Percentiles rank a stretch among this genome's conserved stretches.
Evolutionary conservation across 2,329 filamentous ascomycete species (phyloP).

Genomic region (Teratosphaeria zuluensis): DNA sequence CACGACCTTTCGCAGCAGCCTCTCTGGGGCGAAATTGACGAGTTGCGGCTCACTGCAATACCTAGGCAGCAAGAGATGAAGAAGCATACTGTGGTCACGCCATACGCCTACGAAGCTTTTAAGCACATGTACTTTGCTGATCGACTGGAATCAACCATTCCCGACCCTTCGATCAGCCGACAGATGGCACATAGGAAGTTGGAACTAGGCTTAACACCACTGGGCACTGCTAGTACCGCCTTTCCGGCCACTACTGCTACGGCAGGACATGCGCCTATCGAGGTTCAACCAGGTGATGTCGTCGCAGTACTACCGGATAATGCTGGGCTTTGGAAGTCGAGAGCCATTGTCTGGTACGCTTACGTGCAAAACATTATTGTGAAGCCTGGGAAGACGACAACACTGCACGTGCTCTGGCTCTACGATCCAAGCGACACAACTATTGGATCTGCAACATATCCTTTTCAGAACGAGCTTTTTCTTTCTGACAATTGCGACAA

Average conservation of each 20-base stretch:
- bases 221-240: not conserved
- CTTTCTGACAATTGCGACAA: conserved; percentile 56
- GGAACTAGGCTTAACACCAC: conserved; percentile 14
- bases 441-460: conserved; percentile 58
- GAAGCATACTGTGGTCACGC: conserved; percentile 55
- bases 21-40: conserved; percentile 30
- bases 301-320: conserved; percentile 39
- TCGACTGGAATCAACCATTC: conserved; percentile 33
- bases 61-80: conserved; percentile 14
- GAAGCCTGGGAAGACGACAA: too few relatives aligned
- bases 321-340: conserved; percentile 45
- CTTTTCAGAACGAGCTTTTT: conserved; percentile 64
- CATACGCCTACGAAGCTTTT: conserved; percentile 58
- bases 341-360: conserved; percentile 55
- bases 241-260: not conserved
- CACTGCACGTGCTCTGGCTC: too few relatives aligned
- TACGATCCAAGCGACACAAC: conserved; percentile 63
- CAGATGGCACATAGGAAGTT: conserved; percentile 10
- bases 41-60: conserved; percentile 22
- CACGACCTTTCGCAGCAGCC: conserved; percentile 17
- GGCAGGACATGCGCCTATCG: not conserved
- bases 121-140: conserved; percentile 50
- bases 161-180: conserved; percentile 14
- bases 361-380: too few relatives aligned
- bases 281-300: conserved; percentile 39